phyloP scores from a whole-genome alignment of 345 rosid genomes.

The Populus deltoides region DNA sequence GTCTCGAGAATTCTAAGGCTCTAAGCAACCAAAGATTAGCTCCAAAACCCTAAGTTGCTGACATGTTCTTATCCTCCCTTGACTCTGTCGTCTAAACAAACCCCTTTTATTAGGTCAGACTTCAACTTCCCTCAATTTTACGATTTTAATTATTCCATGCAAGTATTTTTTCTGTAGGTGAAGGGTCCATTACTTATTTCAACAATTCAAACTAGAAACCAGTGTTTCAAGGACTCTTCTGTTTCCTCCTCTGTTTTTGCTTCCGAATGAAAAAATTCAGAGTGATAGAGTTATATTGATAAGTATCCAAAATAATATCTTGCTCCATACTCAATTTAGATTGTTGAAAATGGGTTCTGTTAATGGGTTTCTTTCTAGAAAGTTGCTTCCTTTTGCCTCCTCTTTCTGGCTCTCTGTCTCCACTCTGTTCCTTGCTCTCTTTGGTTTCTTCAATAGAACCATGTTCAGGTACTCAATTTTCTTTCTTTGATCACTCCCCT shows the following conservation, averaged over 20 bases:
- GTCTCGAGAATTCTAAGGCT: slow-evolving; percentile 49
- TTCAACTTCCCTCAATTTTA: slow-evolving; percentile 42
- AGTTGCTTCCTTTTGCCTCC: slow-evolving; percentile 30
- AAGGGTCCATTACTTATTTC: slow-evolving; percentile 47
- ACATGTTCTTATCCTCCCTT: slow-evolving; percentile 58
- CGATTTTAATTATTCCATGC: slow-evolving; percentile 15
- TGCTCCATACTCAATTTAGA: slow-evolving; percentile 18
- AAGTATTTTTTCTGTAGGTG: slow-evolving; percentile 40
- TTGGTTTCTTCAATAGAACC: slow-evolving; percentile 30
- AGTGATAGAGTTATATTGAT: slow-evolving; percentile 38
- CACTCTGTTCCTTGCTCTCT: slow-evolving; percentile 42
- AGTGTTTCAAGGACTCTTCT: slow-evolving; percentile 28
- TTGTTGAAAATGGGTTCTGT: slow-evolving; percentile 36
- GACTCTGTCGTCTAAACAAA: not conserved
- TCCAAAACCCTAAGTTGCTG: slow-evolving; percentile 43
- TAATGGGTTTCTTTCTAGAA: slow-evolving; percentile 23
- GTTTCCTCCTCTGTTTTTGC: slow-evolving; percentile 37
- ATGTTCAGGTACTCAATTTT: slow-evolving; percentile 38
- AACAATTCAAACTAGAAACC: slow-evolving; percentile 43
- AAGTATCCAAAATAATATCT: slow-evolving; percentile 22
- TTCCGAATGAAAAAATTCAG: slow-evolving; percentile 36
- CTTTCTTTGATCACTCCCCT: not conserved
- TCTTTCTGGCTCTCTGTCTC: slow-evolving; percentile 45
- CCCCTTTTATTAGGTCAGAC: slow-evolving; percentile 50
- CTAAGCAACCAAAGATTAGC: slow-evolving; percentile 54